phyloP scores from a whole-genome alignment of 345 rosid species.

The Arabis alpina region DNA sequence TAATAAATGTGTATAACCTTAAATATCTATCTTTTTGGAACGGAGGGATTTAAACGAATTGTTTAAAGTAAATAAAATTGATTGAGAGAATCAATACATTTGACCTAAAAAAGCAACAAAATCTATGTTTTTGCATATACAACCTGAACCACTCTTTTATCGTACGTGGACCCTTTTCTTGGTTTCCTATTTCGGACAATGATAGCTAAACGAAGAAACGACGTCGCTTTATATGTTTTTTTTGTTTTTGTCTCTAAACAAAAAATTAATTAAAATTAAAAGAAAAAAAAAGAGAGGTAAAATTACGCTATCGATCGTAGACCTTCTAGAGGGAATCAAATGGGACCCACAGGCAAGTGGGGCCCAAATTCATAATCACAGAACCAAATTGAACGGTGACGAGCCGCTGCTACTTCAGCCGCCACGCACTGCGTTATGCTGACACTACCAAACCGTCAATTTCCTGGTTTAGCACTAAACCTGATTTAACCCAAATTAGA shows the following conservation, averaged over 20 bases:
- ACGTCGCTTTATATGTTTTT: conserved; percentile 11
- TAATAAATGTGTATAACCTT: no score
- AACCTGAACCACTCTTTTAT: conserved; percentile 44
- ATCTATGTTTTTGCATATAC: conserved; percentile 23
- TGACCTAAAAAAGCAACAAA: conserved; percentile 36
- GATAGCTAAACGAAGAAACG: conserved; percentile 23
- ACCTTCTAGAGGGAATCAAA: conserved; percentile 30
- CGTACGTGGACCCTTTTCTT: conserved; percentile 30
- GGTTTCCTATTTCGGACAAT: conserved; percentile 28
- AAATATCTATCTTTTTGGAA: no score
- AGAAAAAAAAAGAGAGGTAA: neutral
- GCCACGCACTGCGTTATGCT: conserved; percentile 33
- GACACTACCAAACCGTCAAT: conserved; percentile 17
- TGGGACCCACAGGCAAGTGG: conserved; percentile 37
- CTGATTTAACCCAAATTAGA: neutral
- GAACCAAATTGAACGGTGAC: conserved; percentile 57
- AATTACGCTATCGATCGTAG: conserved; percentile 26
- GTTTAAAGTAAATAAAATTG: neutral
- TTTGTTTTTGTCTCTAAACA: neutral
- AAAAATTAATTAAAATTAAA: neutral
- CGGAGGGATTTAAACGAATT: no score
- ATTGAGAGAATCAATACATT: conserved; percentile 9
- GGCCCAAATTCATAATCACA: conserved; percentile 32
- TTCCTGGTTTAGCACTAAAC: neutral
- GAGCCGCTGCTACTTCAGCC: conserved; percentile 57